Evolutionary conservation across 2,329 filamentous ascomycete genomes (phyloP), one percentile per base, ranked within the genome.

Genomic region (Phyllosticta paracitricarpa): DNA sequence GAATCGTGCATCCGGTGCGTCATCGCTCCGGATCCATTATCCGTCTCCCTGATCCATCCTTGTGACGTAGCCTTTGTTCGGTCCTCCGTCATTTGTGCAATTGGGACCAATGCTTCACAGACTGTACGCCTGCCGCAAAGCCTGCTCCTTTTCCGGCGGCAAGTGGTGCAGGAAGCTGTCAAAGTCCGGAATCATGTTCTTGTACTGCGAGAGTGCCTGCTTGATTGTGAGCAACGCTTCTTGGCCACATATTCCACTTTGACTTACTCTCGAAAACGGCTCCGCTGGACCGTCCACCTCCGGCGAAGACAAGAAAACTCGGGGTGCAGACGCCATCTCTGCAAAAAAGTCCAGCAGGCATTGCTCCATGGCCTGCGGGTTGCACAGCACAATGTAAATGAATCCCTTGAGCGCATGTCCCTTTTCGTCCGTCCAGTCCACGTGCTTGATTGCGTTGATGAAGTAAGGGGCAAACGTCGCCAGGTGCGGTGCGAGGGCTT

Each of bases 391-490:
- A 56, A 96, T 83, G 66, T 88, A 82, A 60, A 89, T 89, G 76
- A 99, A 97, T 0, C 94, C 94, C 68, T 90, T 86, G 73, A 97
- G 90, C 0, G 94, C 93, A 26, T 92, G 92, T 0, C 89, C 91
- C 77, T 99, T 99, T 76, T 99, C 94, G 63, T 96, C 89, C 2
- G 91, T 93, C 69, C 89, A 87, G 58, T 91, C 88, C 33, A 97
- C 88, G 65, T 91, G 89, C 63, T 85, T 83, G 83, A 99, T 95
- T 2, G 87, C 85, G 58, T 79, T 81, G 59, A 99, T 76, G 77
- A 97, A 97, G 40, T 89, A 84, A 40, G 87, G 84, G 0, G 93
- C 91, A 72, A 95, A 96, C 33, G 84, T 87, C 19, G 83, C 81
- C 51, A 99, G 82, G 64, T 90, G 88, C 1, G 91, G 87, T 0